phyloP scores from a whole-genome alignment of 768 basidiomycete species.

The Dictyophora rubrovolvata region DNA sequence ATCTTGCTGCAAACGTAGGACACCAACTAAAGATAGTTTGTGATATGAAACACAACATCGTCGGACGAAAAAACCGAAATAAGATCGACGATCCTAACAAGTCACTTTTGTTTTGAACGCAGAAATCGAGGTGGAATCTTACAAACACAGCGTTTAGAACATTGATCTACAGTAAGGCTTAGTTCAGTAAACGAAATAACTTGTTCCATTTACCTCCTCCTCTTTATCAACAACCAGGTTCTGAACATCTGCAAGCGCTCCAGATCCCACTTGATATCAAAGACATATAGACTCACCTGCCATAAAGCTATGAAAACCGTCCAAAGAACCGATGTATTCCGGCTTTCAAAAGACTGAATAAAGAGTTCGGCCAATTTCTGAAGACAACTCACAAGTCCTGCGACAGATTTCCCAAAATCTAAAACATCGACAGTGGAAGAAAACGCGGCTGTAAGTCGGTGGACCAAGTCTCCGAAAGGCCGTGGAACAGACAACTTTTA shows the following conservation, averaged over 20 bases:
- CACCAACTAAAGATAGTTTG: constrained; percentile 67
- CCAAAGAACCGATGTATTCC: constrained; percentile 39
- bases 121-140: not conserved
- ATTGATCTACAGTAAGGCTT: constrained; percentile 14
- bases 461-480: constrained; percentile 40
- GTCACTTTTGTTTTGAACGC: not conserved
- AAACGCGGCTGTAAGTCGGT: constrained; percentile 34
- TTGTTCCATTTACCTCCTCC: constrained; percentile 33
- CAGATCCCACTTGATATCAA: not conserved
- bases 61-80: constrained; percentile 75
- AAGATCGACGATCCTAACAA: constrained; percentile 55
- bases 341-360: constrained; percentile 28
- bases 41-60: constrained; percentile 64
- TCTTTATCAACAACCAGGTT: constrained; percentile 49
- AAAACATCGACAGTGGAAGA: constrained; percentile 32
- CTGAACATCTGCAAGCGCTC: constrained; percentile 38
- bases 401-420: constrained; percentile 37
- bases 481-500: constrained; percentile 54
- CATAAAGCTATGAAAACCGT: constrained; percentile 58
- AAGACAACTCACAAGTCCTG: constrained; percentile 23
- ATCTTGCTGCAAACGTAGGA: constrained; percentile 55
- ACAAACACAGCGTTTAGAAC: constrained; percentile 11
- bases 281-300: constrained; percentile 3
- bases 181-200: not conserved
- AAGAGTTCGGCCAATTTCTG: not conserved